Conservation (phyloP, 495 filamentous ascomycete genomes). For the Neurospora sp. region DNA sequence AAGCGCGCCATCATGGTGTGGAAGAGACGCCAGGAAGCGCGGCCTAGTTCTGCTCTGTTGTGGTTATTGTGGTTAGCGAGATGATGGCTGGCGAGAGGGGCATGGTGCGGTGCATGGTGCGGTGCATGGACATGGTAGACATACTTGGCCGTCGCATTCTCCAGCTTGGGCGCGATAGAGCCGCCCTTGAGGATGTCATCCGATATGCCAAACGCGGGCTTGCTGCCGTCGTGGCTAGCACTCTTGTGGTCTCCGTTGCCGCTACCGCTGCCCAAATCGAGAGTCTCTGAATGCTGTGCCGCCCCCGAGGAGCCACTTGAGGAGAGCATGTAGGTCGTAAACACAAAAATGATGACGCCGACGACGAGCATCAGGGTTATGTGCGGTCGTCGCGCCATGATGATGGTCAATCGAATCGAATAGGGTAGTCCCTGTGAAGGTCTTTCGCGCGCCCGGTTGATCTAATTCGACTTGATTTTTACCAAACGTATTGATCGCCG, state of each 20-base stretch:
- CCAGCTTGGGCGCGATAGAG: conserved; percentile 78
- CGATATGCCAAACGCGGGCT: conserved; percentile 16
- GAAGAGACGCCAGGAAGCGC: conserved; percentile 83
- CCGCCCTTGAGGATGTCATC: conserved; percentile 54
- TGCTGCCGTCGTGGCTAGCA: conserved; percentile 1
- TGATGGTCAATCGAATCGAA: not conserved
- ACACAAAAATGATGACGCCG: conserved; percentile 25
- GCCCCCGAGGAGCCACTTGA: conserved; percentile 4
- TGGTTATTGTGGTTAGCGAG: conserved; percentile 7
- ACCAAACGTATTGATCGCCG: not conserved
- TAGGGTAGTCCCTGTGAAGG: not conserved
- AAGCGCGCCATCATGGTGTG: conserved; percentile 94
- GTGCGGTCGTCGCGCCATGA: conserved; percentile 36
- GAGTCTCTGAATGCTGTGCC: not conserved
- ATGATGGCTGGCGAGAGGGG: not conserved
- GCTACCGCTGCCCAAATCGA: conserved; percentile 1
- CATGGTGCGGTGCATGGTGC: not conserved
- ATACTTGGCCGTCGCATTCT: conserved; percentile 84
- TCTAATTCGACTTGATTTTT: not conserved
- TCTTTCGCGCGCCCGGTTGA: not conserved
- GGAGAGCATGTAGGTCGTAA: conserved; percentile 29
- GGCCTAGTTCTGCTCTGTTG: conserved; percentile 72
- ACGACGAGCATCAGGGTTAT: conserved; percentile 26
- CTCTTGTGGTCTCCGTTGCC: not conserved
- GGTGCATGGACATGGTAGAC: conserved; percentile 7